Evolutionary conservation across 2,329 filamentous ascomycete genomes (phyloP).

Genomic region (Nothomitra cinnamomea): DNA sequence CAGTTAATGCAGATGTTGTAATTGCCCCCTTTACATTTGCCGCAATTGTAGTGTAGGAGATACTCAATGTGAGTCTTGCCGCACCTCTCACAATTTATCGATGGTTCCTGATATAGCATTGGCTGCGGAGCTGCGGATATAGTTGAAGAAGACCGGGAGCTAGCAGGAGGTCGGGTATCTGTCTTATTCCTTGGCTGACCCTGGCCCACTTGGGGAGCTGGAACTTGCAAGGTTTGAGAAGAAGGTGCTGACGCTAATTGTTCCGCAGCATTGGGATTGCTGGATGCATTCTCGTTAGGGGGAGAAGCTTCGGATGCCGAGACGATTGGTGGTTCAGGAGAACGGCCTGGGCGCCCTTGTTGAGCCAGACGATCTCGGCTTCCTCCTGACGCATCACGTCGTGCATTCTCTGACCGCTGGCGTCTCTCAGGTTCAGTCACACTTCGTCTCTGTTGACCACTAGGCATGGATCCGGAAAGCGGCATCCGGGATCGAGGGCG

Average conservation of each 20-base stretch:
- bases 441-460: neutral
- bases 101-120: conserved; percentile 46
- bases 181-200: neutral
- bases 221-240: neutral
- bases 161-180: conserved; percentile 9
- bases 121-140: neutral
- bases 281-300: neutral
- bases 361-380: neutral
- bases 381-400: neutral
- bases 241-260: conserved; percentile 10
- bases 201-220: neutral
- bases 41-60: conserved; percentile 71
- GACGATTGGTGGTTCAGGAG: neutral
- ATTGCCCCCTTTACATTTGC: conserved; percentile 47
- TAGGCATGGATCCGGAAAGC: neutral
- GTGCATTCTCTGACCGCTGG: neutral
- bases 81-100: conserved; percentile 58
- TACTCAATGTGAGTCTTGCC: conserved; percentile 60
- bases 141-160: conserved; percentile 14
- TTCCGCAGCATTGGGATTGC: conserved; percentile 17
- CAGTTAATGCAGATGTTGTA: conserved; percentile 72
- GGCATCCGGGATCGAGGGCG: conserved; percentile 1
- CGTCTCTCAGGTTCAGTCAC: conserved; percentile 4
- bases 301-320: neutral
- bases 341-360: neutral